phyloP scores from a whole-genome alignment of 2,329 filamentous ascomycete genomes.

The Beauveria pseudobassiana region DNA sequence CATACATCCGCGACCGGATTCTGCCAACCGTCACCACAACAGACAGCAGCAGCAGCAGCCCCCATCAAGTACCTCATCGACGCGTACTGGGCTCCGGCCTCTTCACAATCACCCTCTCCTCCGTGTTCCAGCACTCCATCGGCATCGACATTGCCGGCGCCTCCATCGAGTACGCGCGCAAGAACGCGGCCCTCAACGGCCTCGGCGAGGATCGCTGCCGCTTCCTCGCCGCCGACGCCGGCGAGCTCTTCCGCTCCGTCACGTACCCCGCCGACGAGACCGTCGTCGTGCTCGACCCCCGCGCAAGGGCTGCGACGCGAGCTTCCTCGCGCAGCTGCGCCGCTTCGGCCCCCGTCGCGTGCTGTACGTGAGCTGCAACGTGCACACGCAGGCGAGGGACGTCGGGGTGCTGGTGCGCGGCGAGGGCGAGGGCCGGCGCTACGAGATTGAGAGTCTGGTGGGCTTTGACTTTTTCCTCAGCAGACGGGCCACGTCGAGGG shows the following conservation, averaged over 20 bases:
- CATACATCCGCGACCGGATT: slow-evolving; percentile 76
- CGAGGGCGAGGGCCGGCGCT: slow-evolving; percentile 42
- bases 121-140: slow-evolving; percentile 73
- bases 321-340: slow-evolving; percentile 76
- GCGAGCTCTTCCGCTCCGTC: slow-evolving; percentile 71
- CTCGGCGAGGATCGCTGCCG: slow-evolving; percentile 60
- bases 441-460: slow-evolving; percentile 81
- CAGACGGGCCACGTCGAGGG: slow-evolving; percentile 70
- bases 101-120: slow-evolving; percentile 89
- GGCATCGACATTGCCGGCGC: slow-evolving; percentile 84
- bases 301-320: slow-evolving; percentile 83
- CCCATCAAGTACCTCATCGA: slow-evolving; percentile 84
- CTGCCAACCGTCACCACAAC: slow-evolving; percentile 41
- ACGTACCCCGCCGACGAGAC: slow-evolving; percentile 71
- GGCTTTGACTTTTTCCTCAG: slow-evolving; percentile 98
- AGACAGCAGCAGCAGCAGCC: slow-evolving; percentile 30
- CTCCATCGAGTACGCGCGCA: slow-evolving; percentile 69
- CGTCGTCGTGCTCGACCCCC: slow-evolving; percentile 92
- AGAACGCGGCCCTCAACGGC: slow-evolving; percentile 72
- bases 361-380: slow-evolving; percentile 94
- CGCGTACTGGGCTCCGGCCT: slow-evolving; percentile 94
- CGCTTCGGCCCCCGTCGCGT: slow-evolving; percentile 70
- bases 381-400: slow-evolving; percentile 93
- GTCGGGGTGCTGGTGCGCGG: slow-evolving; percentile 81
- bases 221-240: slow-evolving; percentile 86